phyloP scores from a whole-genome alignment of 2,329 filamentous ascomycete genomes.

The Colletotrichum musae region DNA sequence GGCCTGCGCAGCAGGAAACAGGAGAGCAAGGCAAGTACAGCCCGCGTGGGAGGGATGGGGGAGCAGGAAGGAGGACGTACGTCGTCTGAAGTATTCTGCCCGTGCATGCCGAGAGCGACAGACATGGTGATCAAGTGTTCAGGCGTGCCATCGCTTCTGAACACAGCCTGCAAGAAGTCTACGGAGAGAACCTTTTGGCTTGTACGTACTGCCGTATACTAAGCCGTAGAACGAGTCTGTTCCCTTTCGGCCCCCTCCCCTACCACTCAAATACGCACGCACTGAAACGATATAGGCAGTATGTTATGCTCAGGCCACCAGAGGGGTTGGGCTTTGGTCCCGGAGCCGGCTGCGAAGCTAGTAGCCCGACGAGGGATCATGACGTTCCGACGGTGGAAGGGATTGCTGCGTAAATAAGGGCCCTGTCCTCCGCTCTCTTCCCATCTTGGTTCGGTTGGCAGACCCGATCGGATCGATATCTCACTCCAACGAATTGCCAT shows the following conservation, averaged over 20 bases:
- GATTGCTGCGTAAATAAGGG: conserved; percentile 34
- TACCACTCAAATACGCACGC: conserved; percentile 27
- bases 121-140: conserved; percentile 22
- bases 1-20: neutral
- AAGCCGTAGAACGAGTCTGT: conserved; percentile 12
- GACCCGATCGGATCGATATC: neutral
- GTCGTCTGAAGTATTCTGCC: conserved; percentile 28
- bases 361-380: conserved; percentile 15
- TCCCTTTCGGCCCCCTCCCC: neutral
- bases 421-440: neutral
- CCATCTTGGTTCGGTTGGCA: neutral
- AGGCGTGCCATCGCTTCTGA: conserved; percentile 12
- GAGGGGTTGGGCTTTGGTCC: conserved; percentile 31
- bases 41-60: neutral
- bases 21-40: conserved; percentile 5
- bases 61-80: conserved; percentile 8
- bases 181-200: conserved; percentile 5
- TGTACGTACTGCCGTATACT: neutral
- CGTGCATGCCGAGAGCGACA: conserved; percentile 17
- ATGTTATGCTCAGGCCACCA: conserved; percentile 35
- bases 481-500: too few species aligned
- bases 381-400: conserved; percentile 13
- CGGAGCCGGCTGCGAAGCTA: conserved; percentile 16
- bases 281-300: conserved; percentile 36
- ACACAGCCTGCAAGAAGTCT: neutral